Base-by-base conservation (phyloP, 192 early-diverging fungal species). In the Linnemannia schmuckeri region DNA sequence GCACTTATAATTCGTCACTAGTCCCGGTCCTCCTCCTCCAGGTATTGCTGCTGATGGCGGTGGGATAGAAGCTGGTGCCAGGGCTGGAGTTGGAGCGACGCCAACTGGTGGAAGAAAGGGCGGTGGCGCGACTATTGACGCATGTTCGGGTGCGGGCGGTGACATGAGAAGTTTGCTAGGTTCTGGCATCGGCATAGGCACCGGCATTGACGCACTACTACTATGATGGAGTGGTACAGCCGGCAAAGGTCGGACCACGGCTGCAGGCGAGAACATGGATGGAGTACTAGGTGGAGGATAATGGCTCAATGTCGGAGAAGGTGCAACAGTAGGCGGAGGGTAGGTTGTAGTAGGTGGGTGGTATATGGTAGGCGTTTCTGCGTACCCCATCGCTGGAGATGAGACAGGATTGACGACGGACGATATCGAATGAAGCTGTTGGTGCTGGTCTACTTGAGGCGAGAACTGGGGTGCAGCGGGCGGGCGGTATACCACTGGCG, bases 1-100 rank as follows among this genome's bases (percentile, higher is more conserved):
- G 35, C 77, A 78, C 41, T 52, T 69, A 37, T 37, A 78, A 6
- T 54, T 44, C 8, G 77, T 78, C 13, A 78, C 47, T 46, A 78
- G 12, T 8, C 69, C 68, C 22, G 77, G 77, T 22, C 38, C 63
- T n/a, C 24, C 22, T 24, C 30, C 37, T 20, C 12, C 17, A 6
- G 75, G 37, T 22, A 30, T 41, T 6, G 76, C 20, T 15, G 76
- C 17, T 44, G 42, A 0, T 42, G 44, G 68, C 35, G 18, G 38
- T 49, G 77, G 61, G 24, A 35, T 24, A 1, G 17, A 35, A 17
- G 76, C 40, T 27, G 27, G 27, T 15, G 41, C 61, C 41, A 38
- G 9, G 38, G 76, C n/a, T 42, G 76, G 42, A 55, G 52, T 61
- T 37, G 74, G 27, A 37, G 68, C 15, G 9, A 24, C 46, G 12